Evolutionary conservation across 2,329 filamentous ascomycete species (phyloP).

Genomic region (Colletotrichum spaethianum): DNA sequence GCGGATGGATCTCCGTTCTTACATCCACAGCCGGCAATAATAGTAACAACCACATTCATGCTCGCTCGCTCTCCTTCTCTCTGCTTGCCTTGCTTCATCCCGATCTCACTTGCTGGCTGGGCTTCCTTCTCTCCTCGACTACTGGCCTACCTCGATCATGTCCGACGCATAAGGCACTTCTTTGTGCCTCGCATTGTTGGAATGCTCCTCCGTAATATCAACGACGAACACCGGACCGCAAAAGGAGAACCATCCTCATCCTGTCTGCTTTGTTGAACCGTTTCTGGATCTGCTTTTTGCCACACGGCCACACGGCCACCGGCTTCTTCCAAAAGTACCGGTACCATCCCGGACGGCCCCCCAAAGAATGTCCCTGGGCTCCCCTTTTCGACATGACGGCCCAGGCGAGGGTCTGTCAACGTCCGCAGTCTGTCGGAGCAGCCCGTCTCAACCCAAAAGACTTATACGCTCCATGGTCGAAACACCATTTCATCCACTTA

Average conservation of each 20-base stretch:
- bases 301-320: slow-evolving; percentile 18
- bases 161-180: not conserved
- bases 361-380: slow-evolving; percentile 14
- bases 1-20: not conserved
- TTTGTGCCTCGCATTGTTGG: not conserved
- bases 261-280: slow-evolving; percentile 1
- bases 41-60: not conserved
- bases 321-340: slow-evolving; percentile 16
- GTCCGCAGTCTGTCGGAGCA: slow-evolving; percentile 1
- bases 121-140: not conserved
- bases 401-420: slow-evolving; percentile 22
- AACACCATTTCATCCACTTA: slow-evolving; percentile 23
- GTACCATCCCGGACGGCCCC: slow-evolving; percentile 26
- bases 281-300: slow-evolving; percentile 32
- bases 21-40: not conserved
- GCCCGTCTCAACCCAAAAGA: slow-evolving; percentile 18
- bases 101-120: not conserved
- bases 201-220: not conserved
- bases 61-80: not conserved
- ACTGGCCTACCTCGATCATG: not conserved
- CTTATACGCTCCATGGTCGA: slow-evolving; percentile 29
- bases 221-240: not conserved
- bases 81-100: not conserved
- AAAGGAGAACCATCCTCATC: not conserved
- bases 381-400: slow-evolving; percentile 21